phyloP scores from a whole-genome alignment of 495 filamentous ascomycete genomes.

The Echria macrotheca region DNA sequence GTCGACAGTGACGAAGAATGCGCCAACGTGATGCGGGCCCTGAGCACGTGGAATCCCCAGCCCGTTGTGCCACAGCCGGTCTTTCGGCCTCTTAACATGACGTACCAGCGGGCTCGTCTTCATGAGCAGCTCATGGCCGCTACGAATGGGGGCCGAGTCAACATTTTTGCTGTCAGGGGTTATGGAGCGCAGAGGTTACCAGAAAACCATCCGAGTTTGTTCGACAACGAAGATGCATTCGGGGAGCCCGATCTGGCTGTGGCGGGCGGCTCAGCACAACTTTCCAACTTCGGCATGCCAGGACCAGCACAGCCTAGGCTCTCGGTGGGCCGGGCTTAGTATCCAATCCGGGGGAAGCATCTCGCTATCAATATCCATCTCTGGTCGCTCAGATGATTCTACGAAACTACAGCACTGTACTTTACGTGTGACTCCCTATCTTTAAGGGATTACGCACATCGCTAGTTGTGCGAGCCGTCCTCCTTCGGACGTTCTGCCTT shows the following conservation, averaged over 20 bases:
- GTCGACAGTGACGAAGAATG: slow-evolving; percentile 94
- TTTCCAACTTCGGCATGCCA: slow-evolving; percentile 42
- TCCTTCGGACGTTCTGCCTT: no score
- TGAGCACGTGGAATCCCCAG: slow-evolving; percentile 67
- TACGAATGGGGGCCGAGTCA: slow-evolving; percentile 49
- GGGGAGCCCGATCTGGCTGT: slow-evolving; percentile 39
- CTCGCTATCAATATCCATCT: no score
- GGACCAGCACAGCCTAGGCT: slow-evolving; percentile 35
- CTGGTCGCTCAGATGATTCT: no score
- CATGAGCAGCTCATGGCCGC: slow-evolving; percentile 84
- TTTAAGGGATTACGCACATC: no score
- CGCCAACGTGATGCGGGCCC: slow-evolving; percentile 77
- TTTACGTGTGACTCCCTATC: no score
- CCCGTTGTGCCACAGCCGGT: slow-evolving; percentile 63
- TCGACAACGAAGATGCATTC: slow-evolving; percentile 40
- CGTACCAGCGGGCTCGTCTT: slow-evolving; percentile 79
- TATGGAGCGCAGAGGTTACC: slow-evolving; percentile 44
- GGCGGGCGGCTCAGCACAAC: slow-evolving; percentile 30
- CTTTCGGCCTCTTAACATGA: slow-evolving; percentile 59
- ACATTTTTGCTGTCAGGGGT: slow-evolving; percentile 50
- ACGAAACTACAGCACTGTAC: no score
- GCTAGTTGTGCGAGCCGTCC: no score
- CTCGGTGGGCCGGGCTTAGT: no score
- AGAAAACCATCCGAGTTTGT: slow-evolving; percentile 33
- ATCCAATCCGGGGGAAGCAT: no score